Evolutionary conservation across 352 stramenopile genomes (phyloP).

Genomic region (Pythium graminicola): DNA sequence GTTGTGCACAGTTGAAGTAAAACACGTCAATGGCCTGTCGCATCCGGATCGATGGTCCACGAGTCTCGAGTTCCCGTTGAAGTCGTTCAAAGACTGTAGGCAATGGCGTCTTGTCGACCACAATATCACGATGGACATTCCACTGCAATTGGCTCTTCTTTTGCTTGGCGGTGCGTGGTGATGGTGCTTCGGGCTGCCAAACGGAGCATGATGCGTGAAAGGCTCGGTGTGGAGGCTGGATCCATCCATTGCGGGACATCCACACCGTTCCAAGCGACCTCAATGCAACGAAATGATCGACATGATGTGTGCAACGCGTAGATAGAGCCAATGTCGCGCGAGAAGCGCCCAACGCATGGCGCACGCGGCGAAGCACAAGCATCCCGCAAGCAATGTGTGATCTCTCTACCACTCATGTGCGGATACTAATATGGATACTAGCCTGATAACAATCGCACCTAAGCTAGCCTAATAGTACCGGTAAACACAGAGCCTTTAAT

Average conservation of each 20-base stretch:
- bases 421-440: too few species aligned
- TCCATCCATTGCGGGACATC: neutral
- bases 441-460: too few species aligned
- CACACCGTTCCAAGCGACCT: neutral
- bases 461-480: too few species aligned
- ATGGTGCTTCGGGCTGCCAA: neutral
- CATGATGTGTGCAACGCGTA: neutral
- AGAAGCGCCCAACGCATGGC: neutral
- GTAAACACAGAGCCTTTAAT: too few species aligned
- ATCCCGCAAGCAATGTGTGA: too few species aligned
- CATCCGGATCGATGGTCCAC: constrained; percentile 25
- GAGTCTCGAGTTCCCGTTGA: constrained; percentile 31
- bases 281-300: neutral
- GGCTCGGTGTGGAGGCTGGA: neutral
- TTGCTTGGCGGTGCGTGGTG: neutral
- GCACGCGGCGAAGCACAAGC: constrained; percentile 12
- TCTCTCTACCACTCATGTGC: too few species aligned
- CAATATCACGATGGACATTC: constrained; percentile 50
- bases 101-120: constrained; percentile 40
- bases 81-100: constrained; percentile 45
- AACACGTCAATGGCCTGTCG: constrained; percentile 63
- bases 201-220: neutral
- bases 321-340: neutral
- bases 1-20: constrained; percentile 68
- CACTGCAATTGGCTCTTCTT: constrained; percentile 15